A percentile compares a stretch with the other conserved stretches of the same genome.
Conservation (phyloP, 2,329 filamentous ascomycete species). For the Colletotrichum abscissum region DNA sequence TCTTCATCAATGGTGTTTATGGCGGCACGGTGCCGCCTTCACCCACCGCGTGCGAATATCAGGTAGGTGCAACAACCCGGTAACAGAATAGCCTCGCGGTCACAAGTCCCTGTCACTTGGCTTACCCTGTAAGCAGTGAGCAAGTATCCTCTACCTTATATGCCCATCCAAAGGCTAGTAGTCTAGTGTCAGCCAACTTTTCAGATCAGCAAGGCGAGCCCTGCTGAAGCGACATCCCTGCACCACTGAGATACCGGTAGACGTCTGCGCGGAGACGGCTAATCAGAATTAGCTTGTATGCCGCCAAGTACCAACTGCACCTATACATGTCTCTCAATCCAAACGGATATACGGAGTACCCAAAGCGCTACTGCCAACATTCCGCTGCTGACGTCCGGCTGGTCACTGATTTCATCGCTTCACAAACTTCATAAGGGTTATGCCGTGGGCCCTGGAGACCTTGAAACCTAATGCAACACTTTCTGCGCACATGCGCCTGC, state of each 20-base stretch:
- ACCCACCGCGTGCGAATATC: not conserved
- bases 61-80: not conserved
- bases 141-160: too few species aligned
- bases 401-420: not conserved
- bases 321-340: too few species aligned
- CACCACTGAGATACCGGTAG: not conserved
- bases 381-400: not conserved
- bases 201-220: not conserved
- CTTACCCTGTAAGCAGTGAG: not conserved
- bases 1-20: not conserved
- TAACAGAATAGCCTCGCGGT: not conserved
- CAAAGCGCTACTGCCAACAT: not conserved
- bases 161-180: not conserved
- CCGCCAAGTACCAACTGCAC: not conserved
- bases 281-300: not conserved
- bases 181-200: not conserved
- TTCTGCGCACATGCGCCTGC: not conserved
- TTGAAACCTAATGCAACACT: conserved; percentile 13
- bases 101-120: not conserved
- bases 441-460: not conserved
- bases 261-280: not conserved
- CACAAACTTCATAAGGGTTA: not conserved
- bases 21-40: not conserved
- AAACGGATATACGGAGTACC: not conserved
- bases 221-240: not conserved